Base-by-base conservation (phyloP, 2,329 filamentous ascomycete species). In the Penicillium sp. region DNA sequence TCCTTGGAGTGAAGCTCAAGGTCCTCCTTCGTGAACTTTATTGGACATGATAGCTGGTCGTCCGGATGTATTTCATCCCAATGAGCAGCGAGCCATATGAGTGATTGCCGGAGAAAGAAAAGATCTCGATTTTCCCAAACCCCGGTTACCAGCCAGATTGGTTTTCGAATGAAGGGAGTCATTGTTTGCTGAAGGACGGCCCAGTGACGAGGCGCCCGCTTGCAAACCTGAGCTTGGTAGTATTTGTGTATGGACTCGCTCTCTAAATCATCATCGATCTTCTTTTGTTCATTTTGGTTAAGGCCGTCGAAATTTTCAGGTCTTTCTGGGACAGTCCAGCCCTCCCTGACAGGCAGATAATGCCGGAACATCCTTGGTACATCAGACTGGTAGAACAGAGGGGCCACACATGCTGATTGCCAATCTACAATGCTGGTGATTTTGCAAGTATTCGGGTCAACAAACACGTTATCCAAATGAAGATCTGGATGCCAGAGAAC, bases 401-500 rank as follows among this genome's bases (percentile, higher is more conserved):
- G 74, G 3, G 67, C 61, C 47, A 66, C 14, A 57, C 63, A 58
- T 14, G 47, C 61, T 70, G 64, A 63, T 50, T 68, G 63, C 64
- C 62, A 68, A 46, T 67, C 66, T 20, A 67, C 64, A 23, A 68
- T 63, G 33, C 61, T 55, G 7, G 63, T 45, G 1, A 67, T 55
- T 21, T 66, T 54, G 1, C 58, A 46, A 28, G 62, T 55, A 12
- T 59, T 43, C 3, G 63, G 63, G 43, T 67, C 26, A 1, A 66
- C 63, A 49, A 65, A 66, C 20, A 67, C 62, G 51, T 66, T 77
- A 8, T 66, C 71, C 18, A 55, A 55, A 50, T 77, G 74, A 20
- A 77, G 61, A 50, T 77, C 73, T 35, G 57, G 59, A 53, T 77
- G 71, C 74, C 65, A 67, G 24, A 69, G 48, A 66, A 71, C 55